Percentiles rank a stretch among this genome's conserved stretches.
Evolutionary conservation across 2,329 filamentous ascomycete genomes (phyloP).

Genomic region (Penicillium brevicompactum): DNA sequence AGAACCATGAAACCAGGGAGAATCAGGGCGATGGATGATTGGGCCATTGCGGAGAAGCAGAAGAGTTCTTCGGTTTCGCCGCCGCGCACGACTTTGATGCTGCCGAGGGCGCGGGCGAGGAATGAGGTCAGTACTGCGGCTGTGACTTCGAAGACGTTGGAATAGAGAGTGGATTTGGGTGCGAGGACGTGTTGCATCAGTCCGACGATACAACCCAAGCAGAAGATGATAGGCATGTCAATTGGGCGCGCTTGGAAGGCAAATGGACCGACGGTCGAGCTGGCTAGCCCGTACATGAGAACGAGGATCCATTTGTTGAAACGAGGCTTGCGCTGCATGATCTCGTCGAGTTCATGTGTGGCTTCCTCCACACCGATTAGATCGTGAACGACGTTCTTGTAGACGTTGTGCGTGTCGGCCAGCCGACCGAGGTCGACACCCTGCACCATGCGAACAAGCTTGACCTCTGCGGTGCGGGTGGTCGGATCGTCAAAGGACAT

Average conservation of each 20-base stretch:
- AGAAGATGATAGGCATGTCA: slow-evolving; percentile 76
- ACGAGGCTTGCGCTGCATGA: slow-evolving; percentile 60
- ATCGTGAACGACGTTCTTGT: slow-evolving; percentile 54
- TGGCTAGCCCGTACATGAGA: slow-evolving; percentile 73
- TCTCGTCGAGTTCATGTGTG: slow-evolving; percentile 51
- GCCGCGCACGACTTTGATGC: slow-evolving; percentile 55
- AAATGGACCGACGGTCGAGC: slow-evolving; percentile 75
- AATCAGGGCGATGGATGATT: slow-evolving; percentile 73
- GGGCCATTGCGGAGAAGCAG: slow-evolving; percentile 72
- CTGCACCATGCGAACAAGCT: slow-evolving; percentile 47
- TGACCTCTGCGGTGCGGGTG: slow-evolving; percentile 53
- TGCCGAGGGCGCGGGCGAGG: slow-evolving; percentile 68
- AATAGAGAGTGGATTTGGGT: slow-evolving; percentile 70
- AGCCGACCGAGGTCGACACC: slow-evolving; percentile 50
- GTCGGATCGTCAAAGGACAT: slow-evolving; percentile 73
- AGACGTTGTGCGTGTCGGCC: slow-evolving; percentile 50
- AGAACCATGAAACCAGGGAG: slow-evolving; percentile 70
- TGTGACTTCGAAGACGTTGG: slow-evolving; percentile 67
- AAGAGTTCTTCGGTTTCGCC: slow-evolving; percentile 52
- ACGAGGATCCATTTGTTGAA: slow-evolving; percentile 61
- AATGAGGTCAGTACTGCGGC: slow-evolving; percentile 70
- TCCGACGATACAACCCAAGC: slow-evolving; percentile 75
- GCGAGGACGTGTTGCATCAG: slow-evolving; percentile 75
- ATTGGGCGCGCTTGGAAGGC: slow-evolving; percentile 77
- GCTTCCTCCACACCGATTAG: slow-evolving; percentile 52